Percentiles rank a stretch among this genome's conserved stretches.
phyloP scores from a whole-genome alignment of 106 monocot species.

The Dactylorhiza incarnata region DNA sequence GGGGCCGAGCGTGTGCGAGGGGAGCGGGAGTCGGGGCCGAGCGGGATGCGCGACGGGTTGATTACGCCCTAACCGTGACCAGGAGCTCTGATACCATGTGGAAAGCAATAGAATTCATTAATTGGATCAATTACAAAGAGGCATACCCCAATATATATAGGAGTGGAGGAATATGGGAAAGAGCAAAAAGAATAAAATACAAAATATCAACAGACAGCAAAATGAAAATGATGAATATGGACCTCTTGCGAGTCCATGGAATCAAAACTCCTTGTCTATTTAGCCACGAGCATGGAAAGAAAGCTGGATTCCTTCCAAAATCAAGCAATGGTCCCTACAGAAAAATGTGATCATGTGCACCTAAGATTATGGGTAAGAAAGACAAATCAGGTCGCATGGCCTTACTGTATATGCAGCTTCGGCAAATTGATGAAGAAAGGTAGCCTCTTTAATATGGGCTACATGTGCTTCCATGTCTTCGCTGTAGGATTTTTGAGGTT shows the following conservation, averaged over 20 bases:
- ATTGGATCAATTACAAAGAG: too few species aligned
- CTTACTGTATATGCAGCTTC: slow-evolving; percentile 97
- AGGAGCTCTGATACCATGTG: too few species aligned
- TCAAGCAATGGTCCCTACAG: slow-evolving; percentile 90
- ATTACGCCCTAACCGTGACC: too few species aligned
- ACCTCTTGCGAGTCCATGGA: slow-evolving; percentile 91
- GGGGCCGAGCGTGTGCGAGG: too few species aligned
- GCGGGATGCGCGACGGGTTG: too few species aligned
- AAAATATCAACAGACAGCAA: too few species aligned
- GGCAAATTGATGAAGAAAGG: slow-evolving; percentile 69
- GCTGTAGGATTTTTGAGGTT: slow-evolving; percentile 19
- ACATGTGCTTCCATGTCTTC: slow-evolving; percentile 56
- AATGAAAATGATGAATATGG: too few species aligned
- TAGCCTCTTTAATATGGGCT: slow-evolving; percentile 56
- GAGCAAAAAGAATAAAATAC: too few species aligned
- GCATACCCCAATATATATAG: too few species aligned
- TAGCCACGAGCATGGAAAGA: slow-evolving; percentile 92
- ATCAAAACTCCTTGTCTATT: slow-evolving; percentile 85
- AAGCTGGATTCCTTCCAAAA: slow-evolving; percentile 88
- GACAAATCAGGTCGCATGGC: not conserved
- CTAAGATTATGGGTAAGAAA: not conserved
- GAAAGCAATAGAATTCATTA: too few species aligned
- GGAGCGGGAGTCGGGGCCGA: too few species aligned
- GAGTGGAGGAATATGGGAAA: too few species aligned
- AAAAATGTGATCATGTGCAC: not conserved